phyloP scores from a whole-genome alignment of 2,329 filamentous ascomycete genomes.

The Aspergillus pseudoglaucus region DNA sequence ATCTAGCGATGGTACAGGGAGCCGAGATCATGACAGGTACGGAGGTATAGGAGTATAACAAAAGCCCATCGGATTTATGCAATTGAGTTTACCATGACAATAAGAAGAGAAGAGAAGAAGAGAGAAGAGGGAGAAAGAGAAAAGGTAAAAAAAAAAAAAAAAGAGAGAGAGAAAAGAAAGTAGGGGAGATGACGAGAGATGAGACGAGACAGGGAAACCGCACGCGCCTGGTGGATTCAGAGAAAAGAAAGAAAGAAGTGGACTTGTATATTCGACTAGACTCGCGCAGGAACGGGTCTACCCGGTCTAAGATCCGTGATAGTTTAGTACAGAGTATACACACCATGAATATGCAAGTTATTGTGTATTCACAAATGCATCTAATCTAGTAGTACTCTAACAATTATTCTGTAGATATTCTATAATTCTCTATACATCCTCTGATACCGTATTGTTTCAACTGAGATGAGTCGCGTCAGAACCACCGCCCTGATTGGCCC shows the following conservation, averaged over 20 bases:
- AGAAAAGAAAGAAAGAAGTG: constrained; percentile 8
- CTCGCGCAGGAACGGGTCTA: constrained; percentile 15
- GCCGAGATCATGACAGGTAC: constrained; percentile 14
- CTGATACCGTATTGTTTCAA: no score
- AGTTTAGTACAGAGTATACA: not conserved
- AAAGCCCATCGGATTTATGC: not conserved
- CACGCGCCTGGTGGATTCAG: constrained; percentile 7
- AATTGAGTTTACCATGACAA: not conserved
- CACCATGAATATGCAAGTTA: not conserved
- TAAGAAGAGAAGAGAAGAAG: constrained; percentile 1
- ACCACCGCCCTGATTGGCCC: not conserved
- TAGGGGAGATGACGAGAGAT: constrained; percentile 5
- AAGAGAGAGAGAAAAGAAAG: constrained; percentile 8
- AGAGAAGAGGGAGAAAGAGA: constrained; percentile 3
- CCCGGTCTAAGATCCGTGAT: constrained; percentile 9
- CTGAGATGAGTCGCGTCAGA: no score
- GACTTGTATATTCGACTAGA: constrained; percentile 14
- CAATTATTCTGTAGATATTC: no score
- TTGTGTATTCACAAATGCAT: not conserved
- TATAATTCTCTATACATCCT: no score
- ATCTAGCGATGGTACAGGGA: constrained; percentile 17
- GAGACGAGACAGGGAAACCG: not conserved
- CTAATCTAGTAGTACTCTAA: no score
- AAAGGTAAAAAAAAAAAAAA: constrained; percentile 3
- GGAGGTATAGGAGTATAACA: not conserved